These are phyloP conservation scores for Aspergillus puulaauensis DNA, from an alignment of 2,329 filamentous ascomycete species.

Conservation along the genomic window DNA sequence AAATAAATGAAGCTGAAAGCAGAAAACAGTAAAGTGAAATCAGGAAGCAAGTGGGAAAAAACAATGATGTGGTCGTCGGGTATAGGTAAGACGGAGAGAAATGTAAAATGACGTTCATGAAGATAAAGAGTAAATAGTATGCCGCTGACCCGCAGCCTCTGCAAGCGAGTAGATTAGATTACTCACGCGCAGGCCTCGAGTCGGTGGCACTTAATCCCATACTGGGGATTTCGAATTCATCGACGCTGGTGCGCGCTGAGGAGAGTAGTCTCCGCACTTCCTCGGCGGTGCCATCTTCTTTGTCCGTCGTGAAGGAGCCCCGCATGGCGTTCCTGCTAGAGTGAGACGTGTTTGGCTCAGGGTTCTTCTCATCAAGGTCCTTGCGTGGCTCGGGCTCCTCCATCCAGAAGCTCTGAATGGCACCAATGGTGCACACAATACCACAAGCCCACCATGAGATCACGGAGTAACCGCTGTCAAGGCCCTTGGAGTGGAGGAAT, in stretches of 20 bases:
- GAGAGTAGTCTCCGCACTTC: conserved; percentile 39
- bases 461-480: conserved; percentile 78
- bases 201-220: conserved; percentile 21
- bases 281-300: conserved; percentile 26
- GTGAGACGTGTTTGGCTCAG: conserved; percentile 29
- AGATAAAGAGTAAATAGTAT: neutral
- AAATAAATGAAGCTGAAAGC: conserved; percentile 7
- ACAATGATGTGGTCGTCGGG: neutral
- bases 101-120: conserved; percentile 11
- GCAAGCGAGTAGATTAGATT: neutral
- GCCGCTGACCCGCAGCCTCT: neutral
- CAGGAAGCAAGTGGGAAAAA: neutral
- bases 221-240: conserved; percentile 31
- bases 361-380: conserved; percentile 41
- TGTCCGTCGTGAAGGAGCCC: conserved; percentile 21
- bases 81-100: conserved; percentile 17
- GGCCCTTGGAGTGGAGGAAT: conserved; percentile 75
- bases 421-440: conserved; percentile 71
- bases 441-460: conserved; percentile 93
- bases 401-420: conserved; percentile 72
- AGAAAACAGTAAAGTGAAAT: conserved; percentile 11
- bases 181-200: conserved; percentile 11
- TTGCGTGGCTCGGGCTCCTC: conserved; percentile 57
- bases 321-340: conserved; percentile 24
- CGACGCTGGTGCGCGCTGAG: conserved; percentile 33